A percentile compares a stretch with the other conserved stretches of the same genome.
Evolutionary conservation across 2,329 filamentous ascomycete species (phyloP).

Genomic region (Arthroderma sp.): DNA sequence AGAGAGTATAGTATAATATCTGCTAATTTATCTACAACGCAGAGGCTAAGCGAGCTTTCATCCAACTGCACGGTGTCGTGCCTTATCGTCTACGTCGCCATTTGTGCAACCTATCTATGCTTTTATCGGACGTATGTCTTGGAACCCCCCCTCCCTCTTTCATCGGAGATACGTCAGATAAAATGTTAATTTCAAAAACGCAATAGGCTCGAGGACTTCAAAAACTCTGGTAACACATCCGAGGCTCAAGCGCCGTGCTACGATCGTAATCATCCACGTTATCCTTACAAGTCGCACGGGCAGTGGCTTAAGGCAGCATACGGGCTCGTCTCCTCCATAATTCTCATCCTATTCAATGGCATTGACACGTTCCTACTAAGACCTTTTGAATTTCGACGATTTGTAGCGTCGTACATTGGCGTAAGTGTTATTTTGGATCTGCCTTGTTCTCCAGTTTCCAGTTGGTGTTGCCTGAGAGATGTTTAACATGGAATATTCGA

Average conservation of each 20-base stretch:
- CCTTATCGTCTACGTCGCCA: conserved; percentile 29
- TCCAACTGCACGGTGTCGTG: conserved; percentile 27
- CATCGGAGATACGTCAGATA: background rate
- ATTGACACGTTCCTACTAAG: conserved; percentile 8
- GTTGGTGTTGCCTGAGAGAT: background rate
- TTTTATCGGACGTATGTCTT: conserved; percentile 20
- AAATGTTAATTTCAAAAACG: background rate
- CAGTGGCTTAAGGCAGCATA: conserved; percentile 17
- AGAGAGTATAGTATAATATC: background rate
- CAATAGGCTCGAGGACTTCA: conserved; percentile 25
- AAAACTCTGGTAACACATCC: conserved; percentile 27
- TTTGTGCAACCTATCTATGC: conserved; percentile 29
- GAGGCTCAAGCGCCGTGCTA: conserved; percentile 14
- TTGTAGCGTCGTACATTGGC: conserved; percentile 29
- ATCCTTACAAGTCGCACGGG: conserved; percentile 19
- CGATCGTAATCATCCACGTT: conserved; percentile 14
- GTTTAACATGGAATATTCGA: background rate
- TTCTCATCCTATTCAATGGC: conserved; percentile 15
- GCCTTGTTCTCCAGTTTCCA: conserved; percentile 15
- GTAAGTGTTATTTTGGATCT: conserved; percentile 16
- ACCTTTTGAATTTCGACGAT: conserved; percentile 25
- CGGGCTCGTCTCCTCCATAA: conserved; percentile 13
- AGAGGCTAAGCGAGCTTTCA: conserved; percentile 28
- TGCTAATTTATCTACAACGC: conserved; percentile 1
- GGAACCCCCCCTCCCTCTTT: background rate